Evolutionary conservation across 805 yeast species (phyloP), one percentile per base, ranked within the genome.

Genomic region (Candida verbasci): DNA sequence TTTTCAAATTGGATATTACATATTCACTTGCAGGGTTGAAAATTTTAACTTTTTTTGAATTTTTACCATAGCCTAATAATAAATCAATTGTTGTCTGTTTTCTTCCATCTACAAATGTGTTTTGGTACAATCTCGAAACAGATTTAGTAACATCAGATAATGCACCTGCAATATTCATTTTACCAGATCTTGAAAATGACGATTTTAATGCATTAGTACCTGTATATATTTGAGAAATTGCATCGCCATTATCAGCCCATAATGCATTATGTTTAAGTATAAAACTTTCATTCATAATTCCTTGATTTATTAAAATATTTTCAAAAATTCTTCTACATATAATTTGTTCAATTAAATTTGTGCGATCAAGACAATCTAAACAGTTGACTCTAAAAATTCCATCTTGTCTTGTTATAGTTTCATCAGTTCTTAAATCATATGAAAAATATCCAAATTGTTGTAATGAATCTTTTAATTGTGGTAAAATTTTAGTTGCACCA

Each of bases 71-170:
- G 42, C 87, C 75, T 23, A 93, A 69, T 29, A 91, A 60, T 4
- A 85, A 69, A 55, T 91, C 98, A 43, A 89, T 89, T 2, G 88
- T 84, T n/a, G 78, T 76, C 55, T 93, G 99, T 43, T 88, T 85
- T 29, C 80, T 81, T 49, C 85, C 85, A 60, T 93, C 99, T 50
- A 87, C 89, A 60, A 93, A 93, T 45, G 94, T 91, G 62, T 93
- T 93, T 55, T 93, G 91, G 57, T 93, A 93, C 77, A 93, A 80
- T 59, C 99, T 72, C 28, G 95, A 82, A 7, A 93, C 96, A 0
- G 96, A 86, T 60, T 93, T 93, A 1, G 97, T 88, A 3, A 94
- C 96, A 62, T 93, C 99, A 0, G 96, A 84, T n/a, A 93, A 61
- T 0, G 97, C 96, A 24, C 97, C 97, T 0, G 97, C 97, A 37